phyloP scores from a whole-genome alignment of 106 monocot species.

The Dendrobium nobile region DNA sequence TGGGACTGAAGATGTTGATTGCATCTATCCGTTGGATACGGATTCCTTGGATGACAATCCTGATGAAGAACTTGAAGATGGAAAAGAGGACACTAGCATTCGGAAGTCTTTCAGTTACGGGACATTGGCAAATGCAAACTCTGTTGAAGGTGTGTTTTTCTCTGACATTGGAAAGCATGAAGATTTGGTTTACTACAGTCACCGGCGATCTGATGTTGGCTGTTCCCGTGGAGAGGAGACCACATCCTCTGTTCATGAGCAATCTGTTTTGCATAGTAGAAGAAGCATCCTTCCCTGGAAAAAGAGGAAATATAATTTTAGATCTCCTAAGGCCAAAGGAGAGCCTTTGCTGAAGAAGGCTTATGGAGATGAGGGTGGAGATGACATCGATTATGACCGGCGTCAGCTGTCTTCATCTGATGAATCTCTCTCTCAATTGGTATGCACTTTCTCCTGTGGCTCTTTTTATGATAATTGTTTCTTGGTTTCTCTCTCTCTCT shows the following conservation, averaged over 20 bases:
- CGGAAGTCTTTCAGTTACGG: constrained; percentile 92
- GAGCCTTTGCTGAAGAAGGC: constrained; percentile 72
- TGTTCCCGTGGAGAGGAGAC: constrained; percentile 24
- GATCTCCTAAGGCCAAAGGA: constrained; percentile 31
- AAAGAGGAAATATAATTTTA: constrained; percentile 29
- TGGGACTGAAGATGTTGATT: constrained; percentile 54
- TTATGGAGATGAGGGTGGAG: constrained; percentile 72
- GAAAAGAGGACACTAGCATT: constrained; percentile 29
- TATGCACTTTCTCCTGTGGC: constrained; percentile 13
- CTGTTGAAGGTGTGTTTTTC: constrained; percentile 13
- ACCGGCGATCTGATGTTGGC: constrained; percentile 37
- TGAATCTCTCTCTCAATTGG: constrained; percentile 44
- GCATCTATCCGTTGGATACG: constrained; percentile 38
- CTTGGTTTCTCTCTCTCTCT: not conserved
- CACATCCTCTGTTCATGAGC: constrained; percentile 21
- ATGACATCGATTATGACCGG: constrained; percentile 84
- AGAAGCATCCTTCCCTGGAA: constrained; percentile 63
- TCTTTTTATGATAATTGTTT: not conserved
- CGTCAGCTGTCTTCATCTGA: constrained; percentile 68
- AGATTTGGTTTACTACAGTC: constrained; percentile 57
- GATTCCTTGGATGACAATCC: constrained; percentile 53
- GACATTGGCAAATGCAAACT: constrained; percentile 53
- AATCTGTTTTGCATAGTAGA: constrained; percentile 21
- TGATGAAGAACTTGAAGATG: constrained; percentile 39
- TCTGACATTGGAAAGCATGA: constrained; percentile 15